Base-by-base conservation (phyloP, 1,284 basidiomycete species). In the Acaromyces ingoldii region DNA sequence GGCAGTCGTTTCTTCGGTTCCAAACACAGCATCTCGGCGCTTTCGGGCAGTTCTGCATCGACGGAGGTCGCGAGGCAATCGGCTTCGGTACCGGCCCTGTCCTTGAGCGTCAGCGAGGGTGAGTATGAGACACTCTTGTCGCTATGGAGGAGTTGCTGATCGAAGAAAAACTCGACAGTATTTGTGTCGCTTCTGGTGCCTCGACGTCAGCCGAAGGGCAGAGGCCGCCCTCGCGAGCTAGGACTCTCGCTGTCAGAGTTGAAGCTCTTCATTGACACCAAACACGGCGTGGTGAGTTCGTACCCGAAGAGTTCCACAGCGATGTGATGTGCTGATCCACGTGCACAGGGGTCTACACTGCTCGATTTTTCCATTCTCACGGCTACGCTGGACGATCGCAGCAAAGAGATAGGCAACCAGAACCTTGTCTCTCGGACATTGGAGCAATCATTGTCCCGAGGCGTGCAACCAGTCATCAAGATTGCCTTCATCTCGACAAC, bases 401-500 rank as follows among this genome's bases (percentile, higher is more conserved):
- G 26, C 13, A 22, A 30, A n/a, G 15, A 26, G 13, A 13, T 19
- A n/a, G 26, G 10, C 3, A 6, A 1, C 5, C n/a, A 3, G 10
- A 49, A 42, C 3, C 19, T 67, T 21, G 40, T 63, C 0, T 47
- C 38, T 13, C 48, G 60, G 7, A 65, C 65, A 0, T 41, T 56
- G 49, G 53, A 59, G 21, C 51, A 37, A 6, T 49, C 54, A 9
- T 48, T 61, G 10, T 43, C 53, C 0, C 39, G 49, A 37, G 25
- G 51, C 47, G 34, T 36, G 34, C 11, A 41, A 36, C 76, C 77
- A 0, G 59, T 87, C 24, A 34, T 91, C 41, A 84, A 85, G 44
- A 70, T 88, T 9, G 80, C 81, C 17, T 84, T 92, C 65, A 81
- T 82, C 3, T 88, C 88, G 0, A 74, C 85, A 1, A 77, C 81